Evolutionary conservation across 2,329 filamentous ascomycete species (phyloP).

Genomic region (Chalaropsis ovoidea): DNA sequence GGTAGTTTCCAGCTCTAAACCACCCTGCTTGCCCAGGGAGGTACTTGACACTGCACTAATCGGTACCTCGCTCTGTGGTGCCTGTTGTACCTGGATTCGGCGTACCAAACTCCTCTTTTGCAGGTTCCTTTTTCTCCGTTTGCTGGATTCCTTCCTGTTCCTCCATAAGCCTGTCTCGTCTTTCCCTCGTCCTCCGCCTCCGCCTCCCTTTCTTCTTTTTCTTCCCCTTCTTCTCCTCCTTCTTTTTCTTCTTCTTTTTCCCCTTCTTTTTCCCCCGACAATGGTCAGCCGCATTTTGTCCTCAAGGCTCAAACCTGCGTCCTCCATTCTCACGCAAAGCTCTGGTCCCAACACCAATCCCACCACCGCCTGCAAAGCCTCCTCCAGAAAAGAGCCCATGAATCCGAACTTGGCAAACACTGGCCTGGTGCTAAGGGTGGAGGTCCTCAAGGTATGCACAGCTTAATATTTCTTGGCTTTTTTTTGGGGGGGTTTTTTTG

Average conservation of each 20-base stretch:
- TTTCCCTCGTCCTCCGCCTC: neutral
- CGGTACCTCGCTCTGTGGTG: neutral
- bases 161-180: neutral
- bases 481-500: too few relatives aligned
- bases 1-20: slow-evolving; percentile 13
- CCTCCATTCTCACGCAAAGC: slow-evolving; percentile 38
- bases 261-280: slow-evolving; percentile 15
- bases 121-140: neutral
- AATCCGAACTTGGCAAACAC: slow-evolving; percentile 39
- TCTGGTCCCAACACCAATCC: slow-evolving; percentile 33
- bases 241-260: slow-evolving; percentile 21
- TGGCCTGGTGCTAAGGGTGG: slow-evolving; percentile 44
- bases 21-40: slow-evolving; percentile 6
- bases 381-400: slow-evolving; percentile 31
- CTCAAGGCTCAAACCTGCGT: slow-evolving; percentile 39
- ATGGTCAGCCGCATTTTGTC: slow-evolving; percentile 50
- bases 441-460: slow-evolving; percentile 41
- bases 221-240: slow-evolving; percentile 19
- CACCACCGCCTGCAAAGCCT: neutral
- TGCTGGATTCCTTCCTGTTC: slow-evolving; percentile 10
- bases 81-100: neutral
- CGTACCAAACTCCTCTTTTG: neutral
- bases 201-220: slow-evolving; percentile 14
- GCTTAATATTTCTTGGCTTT: neutral
- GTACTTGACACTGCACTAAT: neutral